phyloP scores from a whole-genome alignment of 1,284 basidiomycete species.

The Pterula multifida region DNA sequence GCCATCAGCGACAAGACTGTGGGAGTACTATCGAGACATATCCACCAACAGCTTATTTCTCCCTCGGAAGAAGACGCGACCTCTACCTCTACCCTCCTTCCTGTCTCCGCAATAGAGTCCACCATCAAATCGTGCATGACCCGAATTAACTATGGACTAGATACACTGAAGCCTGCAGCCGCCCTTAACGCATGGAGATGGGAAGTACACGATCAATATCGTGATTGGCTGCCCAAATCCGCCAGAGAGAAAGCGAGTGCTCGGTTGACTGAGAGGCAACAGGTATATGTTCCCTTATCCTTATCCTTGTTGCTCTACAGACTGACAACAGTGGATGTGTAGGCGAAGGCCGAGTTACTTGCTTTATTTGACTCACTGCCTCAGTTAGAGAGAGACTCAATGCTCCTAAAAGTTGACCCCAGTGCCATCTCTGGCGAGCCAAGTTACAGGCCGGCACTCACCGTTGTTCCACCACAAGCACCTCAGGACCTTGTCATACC shows the following conservation, averaged over 20 bases:
- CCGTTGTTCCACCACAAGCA: not conserved
- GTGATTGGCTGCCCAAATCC: slow-evolving; percentile 60
- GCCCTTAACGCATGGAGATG: slow-evolving; percentile 75
- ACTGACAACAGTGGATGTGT: slow-evolving; percentile 5
- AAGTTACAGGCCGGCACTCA: slow-evolving; percentile 28
- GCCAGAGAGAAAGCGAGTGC: slow-evolving; percentile 50
- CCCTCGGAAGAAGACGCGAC: slow-evolving; percentile 37
- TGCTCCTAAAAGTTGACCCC: slow-evolving; percentile 37
- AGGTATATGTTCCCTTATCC: slow-evolving; percentile 29
- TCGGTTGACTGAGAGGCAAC: slow-evolving; percentile 53
- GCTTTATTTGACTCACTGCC: slow-evolving; percentile 41
- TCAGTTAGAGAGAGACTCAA: slow-evolving; percentile 37
- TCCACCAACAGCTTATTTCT: slow-evolving; percentile 52
- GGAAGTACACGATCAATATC: slow-evolving; percentile 57
- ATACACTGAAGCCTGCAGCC: slow-evolving; percentile 42
- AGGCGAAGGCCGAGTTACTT: slow-evolving; percentile 54
- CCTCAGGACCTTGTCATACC: not conserved
- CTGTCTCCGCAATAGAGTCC: slow-evolving; percentile 41
- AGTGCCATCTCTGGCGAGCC: slow-evolving; percentile 5
- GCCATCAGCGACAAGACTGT: slow-evolving; percentile 54
- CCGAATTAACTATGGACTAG: slow-evolving; percentile 68
- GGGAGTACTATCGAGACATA: slow-evolving; percentile 44
- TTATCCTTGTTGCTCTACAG: too few species aligned
- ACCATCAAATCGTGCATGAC: slow-evolving; percentile 47
- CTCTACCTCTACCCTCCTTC: slow-evolving; percentile 21